These are phyloP conservation scores for Tardiomyces digboiensis DNA, from an alignment of 1,139 yeast species.

Conservation along the genomic window DNA sequence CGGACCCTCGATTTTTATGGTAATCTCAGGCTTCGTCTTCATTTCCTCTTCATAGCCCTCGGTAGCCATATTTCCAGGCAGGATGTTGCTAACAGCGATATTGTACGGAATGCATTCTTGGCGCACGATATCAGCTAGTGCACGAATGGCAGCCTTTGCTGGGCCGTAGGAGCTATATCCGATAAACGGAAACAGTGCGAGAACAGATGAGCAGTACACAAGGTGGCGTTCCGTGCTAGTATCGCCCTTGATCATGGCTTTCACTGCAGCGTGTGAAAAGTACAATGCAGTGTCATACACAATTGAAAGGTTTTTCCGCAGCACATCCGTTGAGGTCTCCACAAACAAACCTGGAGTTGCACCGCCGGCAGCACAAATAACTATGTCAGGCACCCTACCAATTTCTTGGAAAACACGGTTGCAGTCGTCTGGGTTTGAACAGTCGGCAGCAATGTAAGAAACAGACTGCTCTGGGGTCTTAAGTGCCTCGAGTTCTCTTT, in stretches of 20 bases:
- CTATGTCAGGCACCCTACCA: slow-evolving; percentile 48
- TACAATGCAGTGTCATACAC: slow-evolving; percentile 71
- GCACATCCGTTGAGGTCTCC: slow-evolving; percentile 51
- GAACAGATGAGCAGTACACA: slow-evolving; percentile 70
- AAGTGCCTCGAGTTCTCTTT: slow-evolving; percentile 31
- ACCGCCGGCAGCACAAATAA: slow-evolving; percentile 84
- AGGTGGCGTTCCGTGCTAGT: slow-evolving; percentile 39
- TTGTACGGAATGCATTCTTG: slow-evolving; percentile 71
- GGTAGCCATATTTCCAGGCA: slow-evolving; percentile 84
- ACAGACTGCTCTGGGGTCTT: slow-evolving; percentile 27
- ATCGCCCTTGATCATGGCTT: slow-evolving; percentile 29
- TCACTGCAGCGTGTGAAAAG: slow-evolving; percentile 50
- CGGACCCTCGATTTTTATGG: slow-evolving; percentile 77
- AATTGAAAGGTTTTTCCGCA: slow-evolving; percentile 50
- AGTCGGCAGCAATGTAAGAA: slow-evolving; percentile 53
- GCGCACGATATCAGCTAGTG: slow-evolving; percentile 65
- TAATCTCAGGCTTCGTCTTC: slow-evolving; percentile 75
- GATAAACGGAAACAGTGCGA: slow-evolving; percentile 77
- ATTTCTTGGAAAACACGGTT: slow-evolving; percentile 28
- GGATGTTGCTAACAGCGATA: slow-evolving; percentile 44
- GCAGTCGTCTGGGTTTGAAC: slow-evolving; percentile 47
- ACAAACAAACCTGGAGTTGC: slow-evolving; percentile 71
- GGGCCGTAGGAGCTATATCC: slow-evolving; percentile 94
- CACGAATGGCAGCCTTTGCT: slow-evolving; percentile 68
- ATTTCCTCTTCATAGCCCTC: slow-evolving; percentile 86